Conservation (phyloP, 257 asterid genomes). For the Craterostigma plantagineum region DNA sequence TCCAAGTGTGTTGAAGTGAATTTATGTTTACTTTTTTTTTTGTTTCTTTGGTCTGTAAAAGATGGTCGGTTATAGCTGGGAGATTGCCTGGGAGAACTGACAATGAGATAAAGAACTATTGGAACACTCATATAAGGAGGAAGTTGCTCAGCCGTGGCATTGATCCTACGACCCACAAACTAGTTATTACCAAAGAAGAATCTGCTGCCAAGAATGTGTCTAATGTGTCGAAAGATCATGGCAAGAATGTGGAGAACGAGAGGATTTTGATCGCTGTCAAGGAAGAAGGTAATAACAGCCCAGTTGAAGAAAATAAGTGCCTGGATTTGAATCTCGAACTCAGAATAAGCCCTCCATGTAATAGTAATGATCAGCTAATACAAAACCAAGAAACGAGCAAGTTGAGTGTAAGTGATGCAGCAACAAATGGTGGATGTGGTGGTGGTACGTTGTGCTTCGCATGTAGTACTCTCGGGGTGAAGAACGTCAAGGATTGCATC, state of each 20-base stretch:
- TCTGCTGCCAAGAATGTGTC: constrained; percentile 3
- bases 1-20: neutral
- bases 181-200: constrained; percentile 21
- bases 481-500: constrained; percentile 36
- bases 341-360: constrained; percentile 61
- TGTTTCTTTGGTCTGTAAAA: neutral
- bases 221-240: constrained; percentile 16
- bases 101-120: constrained; percentile 84
- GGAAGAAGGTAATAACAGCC: constrained; percentile 11
- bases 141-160: constrained; percentile 70
- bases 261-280: neutral
- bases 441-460: constrained; percentile 30
- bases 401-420: neutral
- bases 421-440: constrained; percentile 14
- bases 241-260: neutral
- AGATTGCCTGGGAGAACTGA: constrained; percentile 86
- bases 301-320: constrained; percentile 21
- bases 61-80: constrained; percentile 93
- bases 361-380: constrained; percentile 7
- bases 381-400: too few relatives aligned
- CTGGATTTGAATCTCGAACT: constrained; percentile 88
- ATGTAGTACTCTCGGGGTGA: constrained; percentile 42
- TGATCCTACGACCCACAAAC: constrained; percentile 68
- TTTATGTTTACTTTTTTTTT: too few relatives aligned
- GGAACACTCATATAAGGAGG: constrained; percentile 86